Percentiles rank a stretch among this genome's conserved stretches.
Evolutionary conservation across 176 grass and related monocot species (phyloP).

Genomic region (Avena insularis): DNA sequence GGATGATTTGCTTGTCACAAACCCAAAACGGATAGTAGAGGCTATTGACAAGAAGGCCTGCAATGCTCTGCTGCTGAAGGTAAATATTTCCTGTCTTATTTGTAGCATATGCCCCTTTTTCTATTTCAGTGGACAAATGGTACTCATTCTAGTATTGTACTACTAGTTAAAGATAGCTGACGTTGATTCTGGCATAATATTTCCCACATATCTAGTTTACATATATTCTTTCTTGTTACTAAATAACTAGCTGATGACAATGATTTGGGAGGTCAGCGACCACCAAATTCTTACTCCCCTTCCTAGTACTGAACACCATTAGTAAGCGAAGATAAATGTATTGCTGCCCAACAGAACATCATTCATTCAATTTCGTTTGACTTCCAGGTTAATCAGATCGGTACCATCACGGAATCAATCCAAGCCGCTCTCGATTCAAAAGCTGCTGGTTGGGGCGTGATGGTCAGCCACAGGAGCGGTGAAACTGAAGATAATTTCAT

Average conservation of each 20-base stretch:
- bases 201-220: background rate
- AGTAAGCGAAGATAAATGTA: background rate
- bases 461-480: conserved; percentile 98
- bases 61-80: conserved; percentile 92
- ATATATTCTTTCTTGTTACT: background rate
- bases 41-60: conserved; percentile 92
- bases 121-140: background rate
- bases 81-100: conserved; percentile 40
- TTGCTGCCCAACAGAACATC: background rate
- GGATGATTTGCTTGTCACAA: conserved; percentile 97
- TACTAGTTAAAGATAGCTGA: background rate
- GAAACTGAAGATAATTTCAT: conserved; percentile 99
- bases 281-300: background rate
- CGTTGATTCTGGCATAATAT: background rate
- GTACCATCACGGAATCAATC: conserved; percentile 86
- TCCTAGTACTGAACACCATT: background rate
- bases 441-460: conserved; percentile 93
- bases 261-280: background rate
- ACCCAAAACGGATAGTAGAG: conserved; percentile 86
- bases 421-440: conserved; percentile 94
- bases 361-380: background rate
- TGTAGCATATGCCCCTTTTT: background rate
- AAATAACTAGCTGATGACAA: background rate
- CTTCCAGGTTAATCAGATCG: conserved; percentile 95
- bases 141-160: background rate